These are phyloP conservation scores for Chrysoporthe deuterocubensis DNA, from an alignment of 2,329 filamentous ascomycete species.

Conservation along the genomic window DNA sequence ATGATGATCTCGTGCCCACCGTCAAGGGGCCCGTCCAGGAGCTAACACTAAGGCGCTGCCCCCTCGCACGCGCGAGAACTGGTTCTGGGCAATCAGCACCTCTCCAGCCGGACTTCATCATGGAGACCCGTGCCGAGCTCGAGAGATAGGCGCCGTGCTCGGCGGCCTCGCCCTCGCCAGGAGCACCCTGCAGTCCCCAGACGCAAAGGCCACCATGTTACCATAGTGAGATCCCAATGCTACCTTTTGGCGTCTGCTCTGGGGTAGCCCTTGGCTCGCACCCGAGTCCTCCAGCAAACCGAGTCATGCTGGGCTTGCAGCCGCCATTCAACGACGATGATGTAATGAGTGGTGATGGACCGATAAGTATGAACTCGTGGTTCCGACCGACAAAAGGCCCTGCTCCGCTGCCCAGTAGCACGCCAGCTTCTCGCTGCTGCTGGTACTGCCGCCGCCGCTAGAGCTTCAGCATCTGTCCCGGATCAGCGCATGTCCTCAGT, in stretches of 20 bases:
- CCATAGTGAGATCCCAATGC: conserved; percentile 16
- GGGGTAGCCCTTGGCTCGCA: background rate
- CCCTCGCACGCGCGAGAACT: background rate
- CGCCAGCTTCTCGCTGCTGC: background rate
- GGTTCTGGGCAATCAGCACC: background rate
- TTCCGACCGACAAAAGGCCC: background rate
- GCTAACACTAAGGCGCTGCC: background rate
- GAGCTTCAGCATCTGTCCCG: background rate
- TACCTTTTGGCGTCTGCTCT: conserved; percentile 8
- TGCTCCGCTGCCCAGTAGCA: background rate
- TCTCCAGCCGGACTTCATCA: background rate
- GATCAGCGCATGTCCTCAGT: background rate
- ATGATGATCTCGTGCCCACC: background rate
- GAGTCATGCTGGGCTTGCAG: conserved; percentile 23
- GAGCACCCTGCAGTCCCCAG: background rate
- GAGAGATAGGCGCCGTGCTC: conserved; percentile 1
- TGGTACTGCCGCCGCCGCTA: background rate
- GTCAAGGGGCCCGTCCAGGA: background rate
- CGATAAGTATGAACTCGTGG: background rate
- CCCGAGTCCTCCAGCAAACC: background rate
- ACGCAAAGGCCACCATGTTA: background rate
- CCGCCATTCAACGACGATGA: conserved; percentile 23
- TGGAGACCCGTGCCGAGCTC: conserved; percentile 6
- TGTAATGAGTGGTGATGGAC: conserved; percentile 4
- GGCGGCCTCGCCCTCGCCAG: conserved; percentile 1